Conservation (phyloP, 495 filamentous ascomycete species). For the Glonium stellatum region DNA sequence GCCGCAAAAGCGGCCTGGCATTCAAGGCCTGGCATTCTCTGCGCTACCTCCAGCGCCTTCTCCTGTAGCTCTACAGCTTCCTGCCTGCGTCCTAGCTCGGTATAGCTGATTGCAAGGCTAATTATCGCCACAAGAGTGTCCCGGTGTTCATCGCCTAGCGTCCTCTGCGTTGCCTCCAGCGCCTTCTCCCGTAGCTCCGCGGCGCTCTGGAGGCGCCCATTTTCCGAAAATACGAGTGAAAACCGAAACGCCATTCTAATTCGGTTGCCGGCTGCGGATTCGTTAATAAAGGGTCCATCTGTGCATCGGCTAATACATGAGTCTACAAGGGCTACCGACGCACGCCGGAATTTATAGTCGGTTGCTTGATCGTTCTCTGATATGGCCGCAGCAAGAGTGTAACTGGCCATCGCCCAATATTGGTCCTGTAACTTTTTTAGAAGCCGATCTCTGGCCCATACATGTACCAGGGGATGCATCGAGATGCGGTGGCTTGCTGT, state of each 20-base stretch:
- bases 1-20: background rate
- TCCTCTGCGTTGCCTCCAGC: background rate
- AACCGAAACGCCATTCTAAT: background rate
- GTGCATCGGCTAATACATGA: background rate
- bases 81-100: slow-evolving; percentile 9
- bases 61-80: slow-evolving; percentile 9
- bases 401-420: background rate
- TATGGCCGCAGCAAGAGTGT: background rate
- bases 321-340: background rate
- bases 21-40: slow-evolving; percentile 2
- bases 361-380: background rate
- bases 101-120: slow-evolving; percentile 5
- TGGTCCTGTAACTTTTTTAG: background rate
- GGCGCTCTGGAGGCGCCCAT: background rate
- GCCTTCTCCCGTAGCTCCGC: background rate
- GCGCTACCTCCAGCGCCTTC: background rate
- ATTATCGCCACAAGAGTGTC: slow-evolving; percentile 8
- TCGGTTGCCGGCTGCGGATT: background rate
- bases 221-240: background rate
- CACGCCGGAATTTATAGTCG: background rate
- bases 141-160: background rate
- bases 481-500: background rate
- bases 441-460: background rate
- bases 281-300: background rate
- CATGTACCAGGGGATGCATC: background rate